These are phyloP conservation scores for Ailanthus altissimus DNA, from an alignment of 345 rosid genomes.

Conservation along the genomic window DNA sequence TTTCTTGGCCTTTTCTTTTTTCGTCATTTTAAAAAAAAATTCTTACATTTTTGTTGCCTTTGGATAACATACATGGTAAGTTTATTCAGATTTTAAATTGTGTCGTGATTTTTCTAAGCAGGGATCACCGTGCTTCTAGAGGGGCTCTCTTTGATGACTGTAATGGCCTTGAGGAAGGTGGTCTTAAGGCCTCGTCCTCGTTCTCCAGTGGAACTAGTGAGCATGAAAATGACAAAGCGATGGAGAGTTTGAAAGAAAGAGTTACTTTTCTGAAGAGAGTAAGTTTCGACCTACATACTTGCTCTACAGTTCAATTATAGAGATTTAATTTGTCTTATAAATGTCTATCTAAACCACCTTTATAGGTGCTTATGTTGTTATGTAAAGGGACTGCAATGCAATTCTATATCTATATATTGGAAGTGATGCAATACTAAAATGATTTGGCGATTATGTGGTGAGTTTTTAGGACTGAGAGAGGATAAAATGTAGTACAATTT, in stretches of 20 bases:
- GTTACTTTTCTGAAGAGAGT: conserved; percentile 73
- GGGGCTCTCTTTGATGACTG: conserved; percentile 61
- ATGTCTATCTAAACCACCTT: background rate
- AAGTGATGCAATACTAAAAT: background rate
- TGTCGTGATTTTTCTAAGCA: conserved; percentile 25
- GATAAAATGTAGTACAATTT: background rate
- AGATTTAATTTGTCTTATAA: background rate
- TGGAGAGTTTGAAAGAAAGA: conserved; percentile 68
- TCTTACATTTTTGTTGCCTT: background rate
- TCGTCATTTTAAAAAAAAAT: background rate
- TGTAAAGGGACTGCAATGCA: background rate
- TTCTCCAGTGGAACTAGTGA: conserved; percentile 50
- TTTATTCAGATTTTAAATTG: background rate
- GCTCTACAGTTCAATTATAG: background rate
- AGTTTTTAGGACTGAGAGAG: background rate
- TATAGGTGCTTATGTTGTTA: background rate
- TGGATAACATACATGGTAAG: background rate
- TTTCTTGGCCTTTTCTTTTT: background rate
- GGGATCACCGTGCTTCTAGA: conserved; percentile 70
- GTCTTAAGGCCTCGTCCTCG: conserved; percentile 60
- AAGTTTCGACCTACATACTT: conserved; percentile 23
- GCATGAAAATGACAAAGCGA: conserved; percentile 70
- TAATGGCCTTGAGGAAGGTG: conserved; percentile 87
- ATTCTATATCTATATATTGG: background rate
- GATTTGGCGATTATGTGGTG: background rate